Evolutionary conservation across 768 basidiomycete species (phyloP), one percentile per base, ranked within the genome.

Genomic region (Phylloporus scabripes): DNA sequence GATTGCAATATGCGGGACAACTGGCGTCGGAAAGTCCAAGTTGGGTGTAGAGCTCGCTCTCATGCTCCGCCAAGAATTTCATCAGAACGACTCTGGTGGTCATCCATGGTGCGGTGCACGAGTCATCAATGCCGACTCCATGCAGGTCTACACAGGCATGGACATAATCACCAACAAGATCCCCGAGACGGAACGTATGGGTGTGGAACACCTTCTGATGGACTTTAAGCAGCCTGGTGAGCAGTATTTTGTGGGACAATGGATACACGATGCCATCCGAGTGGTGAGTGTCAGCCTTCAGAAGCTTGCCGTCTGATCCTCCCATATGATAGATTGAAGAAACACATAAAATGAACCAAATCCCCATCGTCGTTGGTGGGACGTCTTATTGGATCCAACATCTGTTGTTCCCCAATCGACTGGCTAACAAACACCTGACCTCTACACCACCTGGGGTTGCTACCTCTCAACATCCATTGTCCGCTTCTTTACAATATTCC

Each of bases 371-470:
- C 7, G 93, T 95, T 40, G 96, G 96, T 3, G 96, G 96, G 5
- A 98, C 96, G 2, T 82, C 91, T 4, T 99, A 99, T 64, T 99
- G 94, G 86, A 88, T 95, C 21, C 95, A 99, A 60, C 91, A 99
- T 63, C 81, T 96, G 33, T 72, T 98, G 11, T 97, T 98, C 61
- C 89, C 93, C 0, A 81, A 85, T 60, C 79, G 87, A 20, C 72
- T 93, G 31, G 70, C 67, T 7, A 62, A 57, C 20, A 58, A 66
- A 15, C 56, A 69, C 12, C 46, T 61, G 26, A 18, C 40, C 11
- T 26, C 40, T 18, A 23, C 41, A 36, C 54, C 23, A 42, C 34
- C 41, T 26, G 50, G 45, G 18, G 51, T 24, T 15, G 37, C 42
- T n/a, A 7, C 46, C 21, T n/a, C 49, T 32, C 23, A 24, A 38